phyloP scores from a whole-genome alignment of 2,329 filamentous ascomycete species.

The Tolypocladium guangdongense region DNA sequence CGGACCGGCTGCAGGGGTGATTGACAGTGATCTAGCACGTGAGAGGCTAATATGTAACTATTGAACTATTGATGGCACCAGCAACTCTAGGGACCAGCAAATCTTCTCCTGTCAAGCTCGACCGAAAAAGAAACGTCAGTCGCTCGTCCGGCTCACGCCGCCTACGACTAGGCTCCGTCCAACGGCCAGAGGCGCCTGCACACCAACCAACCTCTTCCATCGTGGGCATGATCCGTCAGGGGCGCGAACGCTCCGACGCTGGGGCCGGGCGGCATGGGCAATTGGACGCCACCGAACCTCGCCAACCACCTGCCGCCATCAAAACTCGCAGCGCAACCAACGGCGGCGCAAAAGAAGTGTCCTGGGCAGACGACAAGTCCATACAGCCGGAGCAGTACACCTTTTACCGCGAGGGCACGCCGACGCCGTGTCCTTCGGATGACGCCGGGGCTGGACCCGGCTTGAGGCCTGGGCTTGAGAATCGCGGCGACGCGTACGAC shows the following conservation, averaged over 20 bases:
- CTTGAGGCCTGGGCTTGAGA: not conserved
- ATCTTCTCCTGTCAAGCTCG: not conserved
- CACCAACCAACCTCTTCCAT: not conserved
- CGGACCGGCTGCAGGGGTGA: too few species aligned
- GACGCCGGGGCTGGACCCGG: constrained; percentile 4
- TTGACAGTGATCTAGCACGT: too few species aligned
- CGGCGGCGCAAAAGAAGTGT: not conserved
- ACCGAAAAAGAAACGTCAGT: not conserved
- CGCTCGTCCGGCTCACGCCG: not conserved
- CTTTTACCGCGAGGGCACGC: constrained; percentile 30
- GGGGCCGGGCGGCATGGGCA: not conserved
- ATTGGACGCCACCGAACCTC: not conserved
- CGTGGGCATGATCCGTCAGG: not conserved
- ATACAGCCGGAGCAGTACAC: constrained; percentile 16
- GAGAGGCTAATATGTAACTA: too few species aligned
- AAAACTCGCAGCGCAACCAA: not conserved
- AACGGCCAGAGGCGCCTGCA: not conserved
- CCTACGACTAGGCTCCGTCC: not conserved
- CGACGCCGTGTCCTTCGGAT: constrained; percentile 20
- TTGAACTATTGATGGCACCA: not conserved
- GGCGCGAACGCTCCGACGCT: not conserved
- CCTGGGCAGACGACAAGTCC: not conserved
- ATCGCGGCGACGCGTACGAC: constrained; percentile 12
- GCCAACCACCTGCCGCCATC: not conserved
- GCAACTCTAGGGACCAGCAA: not conserved